These are phyloP conservation scores for Fusarium goolgardi DNA, from an alignment of 2,329 filamentous ascomycete species.

Conservation along the genomic window DNA sequence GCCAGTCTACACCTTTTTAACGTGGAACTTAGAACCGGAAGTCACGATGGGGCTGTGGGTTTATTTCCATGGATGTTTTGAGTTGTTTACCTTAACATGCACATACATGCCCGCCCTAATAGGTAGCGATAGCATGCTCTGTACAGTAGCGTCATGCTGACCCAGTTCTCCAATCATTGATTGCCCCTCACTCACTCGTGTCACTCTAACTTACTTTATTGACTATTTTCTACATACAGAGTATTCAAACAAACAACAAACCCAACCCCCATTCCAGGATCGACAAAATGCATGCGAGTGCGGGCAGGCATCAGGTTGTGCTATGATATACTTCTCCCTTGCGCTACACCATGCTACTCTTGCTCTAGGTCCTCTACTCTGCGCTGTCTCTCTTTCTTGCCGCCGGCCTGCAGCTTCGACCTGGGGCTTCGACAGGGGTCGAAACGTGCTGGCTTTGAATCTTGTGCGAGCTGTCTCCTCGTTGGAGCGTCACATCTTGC, in stretches of 20 bases:
- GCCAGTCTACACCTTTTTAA: slow-evolving; percentile 11
- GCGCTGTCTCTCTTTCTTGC: slow-evolving; percentile 35
- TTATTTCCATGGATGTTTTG: slow-evolving; percentile 15
- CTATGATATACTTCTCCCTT: slow-evolving; percentile 5
- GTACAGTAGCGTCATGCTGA: slow-evolving; percentile 37
- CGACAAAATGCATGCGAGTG: slow-evolving; percentile 29
- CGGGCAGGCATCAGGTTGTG: slow-evolving; percentile 14
- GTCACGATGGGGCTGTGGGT: background rate
- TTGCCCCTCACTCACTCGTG: slow-evolving; percentile 19
- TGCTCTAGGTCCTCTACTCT: background rate
- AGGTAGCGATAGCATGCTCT: background rate
- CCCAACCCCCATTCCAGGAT: slow-evolving; percentile 10
- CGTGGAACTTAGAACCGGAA: background rate
- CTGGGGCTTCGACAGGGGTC: slow-evolving; percentile 30
- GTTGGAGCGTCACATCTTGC: slow-evolving; percentile 32
- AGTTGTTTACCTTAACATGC: slow-evolving; percentile 23
- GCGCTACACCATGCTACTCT: background rate
- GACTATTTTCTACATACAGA: background rate
- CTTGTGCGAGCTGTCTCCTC: slow-evolving; percentile 22
- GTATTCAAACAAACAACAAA: slow-evolving; percentile 19
- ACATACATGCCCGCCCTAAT: background rate
- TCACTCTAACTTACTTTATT: background rate
- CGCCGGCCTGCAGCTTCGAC: slow-evolving; percentile 34
- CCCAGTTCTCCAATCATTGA: slow-evolving; percentile 17
- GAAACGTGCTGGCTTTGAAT: slow-evolving; percentile 34